phyloP scores from a whole-genome alignment of 2,329 filamentous ascomycete species.

The Claviceps arundinis region DNA sequence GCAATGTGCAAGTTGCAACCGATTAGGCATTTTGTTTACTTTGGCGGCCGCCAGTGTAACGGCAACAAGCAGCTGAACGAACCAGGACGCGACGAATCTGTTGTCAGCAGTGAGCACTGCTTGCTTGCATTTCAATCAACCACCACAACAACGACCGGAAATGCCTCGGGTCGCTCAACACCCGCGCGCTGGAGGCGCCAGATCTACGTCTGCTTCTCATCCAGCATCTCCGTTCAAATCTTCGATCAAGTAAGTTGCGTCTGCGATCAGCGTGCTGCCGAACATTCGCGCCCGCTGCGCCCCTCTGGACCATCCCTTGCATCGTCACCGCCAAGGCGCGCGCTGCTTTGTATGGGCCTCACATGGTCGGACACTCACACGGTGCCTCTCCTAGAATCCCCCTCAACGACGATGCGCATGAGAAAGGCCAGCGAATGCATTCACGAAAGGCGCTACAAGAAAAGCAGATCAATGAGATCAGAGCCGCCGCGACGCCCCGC shows the following conservation, averaged over 20 bases:
- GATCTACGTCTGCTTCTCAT: conserved; percentile 33
- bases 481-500: conserved; percentile 54
- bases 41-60: not conserved
- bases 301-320: not conserved
- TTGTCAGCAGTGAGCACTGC: not conserved
- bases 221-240: conserved; percentile 42
- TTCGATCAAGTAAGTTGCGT: conserved; percentile 38
- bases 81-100: conserved; percentile 6
- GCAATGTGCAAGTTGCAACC: not conserved
- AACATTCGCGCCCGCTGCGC: not conserved
- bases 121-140: conserved; percentile 1
- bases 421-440: conserved; percentile 79
- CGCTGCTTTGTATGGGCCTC: not conserved
- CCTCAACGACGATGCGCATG: conserved; percentile 86
- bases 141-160: conserved; percentile 11
- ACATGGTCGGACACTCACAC: conserved; percentile 1
- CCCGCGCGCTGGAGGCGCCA: conserved; percentile 34
- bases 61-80: conserved; percentile 1
- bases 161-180: conserved; percentile 48
- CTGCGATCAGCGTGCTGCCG: not conserved
- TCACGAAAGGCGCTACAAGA: conserved; percentile 81
- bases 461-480: conserved; percentile 83
- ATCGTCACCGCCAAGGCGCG: not conserved
- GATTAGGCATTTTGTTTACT: conserved; percentile 10
- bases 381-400: conserved; percentile 52